Base-by-base conservation (phyloP, 345 rosid genomes). In the Camelina sativa region DNA sequence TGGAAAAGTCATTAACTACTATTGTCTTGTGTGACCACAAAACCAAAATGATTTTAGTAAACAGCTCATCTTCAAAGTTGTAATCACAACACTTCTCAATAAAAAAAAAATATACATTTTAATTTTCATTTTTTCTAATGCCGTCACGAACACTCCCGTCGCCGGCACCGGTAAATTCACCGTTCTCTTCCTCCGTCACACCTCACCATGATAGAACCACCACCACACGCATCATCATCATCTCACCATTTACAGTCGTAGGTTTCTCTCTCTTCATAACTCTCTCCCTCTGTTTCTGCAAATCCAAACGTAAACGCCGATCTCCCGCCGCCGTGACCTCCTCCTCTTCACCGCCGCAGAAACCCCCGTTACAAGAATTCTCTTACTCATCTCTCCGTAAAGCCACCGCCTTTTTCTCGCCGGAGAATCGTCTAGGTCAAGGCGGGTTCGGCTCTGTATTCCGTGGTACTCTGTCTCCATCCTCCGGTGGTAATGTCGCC, bases 401-500 rank as follows among this genome's bases (percentile, higher is more conserved):
- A 25, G 86, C 94, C 69, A 85, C 94, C 50, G 63, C 74, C 40
- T 82, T 82, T 12, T 88, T 90, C 79, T 83, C 91, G 1, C 78
- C 88, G 17, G 83, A 86, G 13, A 83, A 75, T 41, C 83, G 71
- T 11, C 80, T 90, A 11, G 96, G 96, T 13, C 92, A 90, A 60
- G 96, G 96, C 2, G 96, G 96, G 12, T 90, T 86, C 37, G 96
- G 98, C n/a, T 87, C 97, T 28, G 97, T 94, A 16, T 94, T 79
- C 77, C 86, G 88, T 13, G 94, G 87, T 4, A 64, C 81, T 9
- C 85, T 87, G 6, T 81, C 89, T 35, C 32, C 72, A 0, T 17
- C 70, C 3, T 37, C 69, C 53, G 43, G 63, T 22, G 75, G 76
- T n/a, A 66, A 73, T 16, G 81, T 90, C 7, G 98, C 97, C 58